phyloP scores from a whole-genome alignment of 257 asterid genomes.

The Nicotiana obtusifolia region DNA sequence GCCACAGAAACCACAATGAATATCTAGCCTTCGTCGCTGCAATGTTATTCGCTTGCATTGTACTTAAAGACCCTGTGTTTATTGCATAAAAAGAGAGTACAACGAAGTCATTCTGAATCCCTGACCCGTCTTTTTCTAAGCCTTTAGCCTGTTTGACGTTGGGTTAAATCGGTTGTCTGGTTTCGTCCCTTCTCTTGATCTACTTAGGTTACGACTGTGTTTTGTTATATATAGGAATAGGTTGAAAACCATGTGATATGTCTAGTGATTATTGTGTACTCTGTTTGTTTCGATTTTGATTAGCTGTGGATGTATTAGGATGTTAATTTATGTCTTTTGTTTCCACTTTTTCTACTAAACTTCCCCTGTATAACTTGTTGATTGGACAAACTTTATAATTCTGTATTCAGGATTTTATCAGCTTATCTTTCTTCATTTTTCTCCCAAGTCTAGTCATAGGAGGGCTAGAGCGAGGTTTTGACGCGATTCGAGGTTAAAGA shows the following conservation, averaged over 20 bases:
- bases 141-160: neutral
- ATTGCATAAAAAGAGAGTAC: neutral
- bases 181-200: neutral
- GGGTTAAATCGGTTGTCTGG: neutral
- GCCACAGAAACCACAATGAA: neutral
- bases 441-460: neutral
- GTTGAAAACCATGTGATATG: neutral
- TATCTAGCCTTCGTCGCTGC: slow-evolving; percentile 16
- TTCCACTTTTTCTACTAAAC: neutral
- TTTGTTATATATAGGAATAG: neutral
- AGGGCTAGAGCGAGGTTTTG: too few relatives aligned
- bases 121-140: neutral
- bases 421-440: neutral
- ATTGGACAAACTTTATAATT: neutral
- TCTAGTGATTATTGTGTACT: neutral
- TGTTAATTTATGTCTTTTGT: neutral
- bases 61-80: neutral
- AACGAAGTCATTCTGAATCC: neutral
- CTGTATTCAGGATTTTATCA: neutral
- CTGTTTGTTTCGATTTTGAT: neutral
- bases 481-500: too few relatives aligned
- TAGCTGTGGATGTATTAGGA: neutral
- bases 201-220: neutral
- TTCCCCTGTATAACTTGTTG: neutral
- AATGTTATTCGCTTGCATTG: slow-evolving; percentile 15